Conservation (phyloP, 176 grass and related monocot species). For the Carex parvula region DNA sequence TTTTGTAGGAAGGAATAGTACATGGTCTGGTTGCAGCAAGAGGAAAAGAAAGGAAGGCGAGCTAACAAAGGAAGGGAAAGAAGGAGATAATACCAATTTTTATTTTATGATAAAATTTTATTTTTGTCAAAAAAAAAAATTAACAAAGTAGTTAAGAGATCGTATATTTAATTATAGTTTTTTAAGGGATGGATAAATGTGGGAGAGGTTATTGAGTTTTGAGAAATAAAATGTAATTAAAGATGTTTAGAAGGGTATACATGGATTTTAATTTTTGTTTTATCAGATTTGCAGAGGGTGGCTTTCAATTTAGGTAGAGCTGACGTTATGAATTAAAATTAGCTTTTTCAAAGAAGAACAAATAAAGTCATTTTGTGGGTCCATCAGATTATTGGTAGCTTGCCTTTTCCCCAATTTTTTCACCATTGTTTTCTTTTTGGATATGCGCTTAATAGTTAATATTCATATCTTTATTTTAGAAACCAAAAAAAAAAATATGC, state of each 20-base stretch:
- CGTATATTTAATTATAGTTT: not conserved
- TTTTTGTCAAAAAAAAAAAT: not conserved
- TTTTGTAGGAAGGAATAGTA: not conserved
- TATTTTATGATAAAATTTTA: not conserved
- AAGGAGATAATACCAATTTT: not conserved
- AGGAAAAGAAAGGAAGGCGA: too few relatives aligned
- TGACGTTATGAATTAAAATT: slow-evolving; percentile 6
- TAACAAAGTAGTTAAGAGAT: not conserved
- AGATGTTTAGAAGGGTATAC: not conserved
- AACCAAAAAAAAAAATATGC: not conserved
- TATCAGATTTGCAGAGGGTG: not conserved
- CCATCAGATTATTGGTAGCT: not conserved
- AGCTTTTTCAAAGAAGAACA: slow-evolving; percentile 1
- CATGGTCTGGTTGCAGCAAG: not conserved
- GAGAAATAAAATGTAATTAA: not conserved
- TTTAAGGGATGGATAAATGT: not conserved
- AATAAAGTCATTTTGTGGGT: slow-evolving; percentile 11
- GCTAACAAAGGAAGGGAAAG: too few relatives aligned
- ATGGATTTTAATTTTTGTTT: not conserved
- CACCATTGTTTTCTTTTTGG: not conserved
- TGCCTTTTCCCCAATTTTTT: not conserved
- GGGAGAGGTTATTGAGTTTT: not conserved
- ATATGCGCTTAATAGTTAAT: not conserved
- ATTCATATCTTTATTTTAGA: not conserved
- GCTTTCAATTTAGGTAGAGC: slow-evolving; percentile 25